Percentiles rank a stretch among this genome's conserved stretches.
Conservation (phyloP, 2,329 filamentous ascomycete genomes). For the Trichoderma endophyticum region DNA sequence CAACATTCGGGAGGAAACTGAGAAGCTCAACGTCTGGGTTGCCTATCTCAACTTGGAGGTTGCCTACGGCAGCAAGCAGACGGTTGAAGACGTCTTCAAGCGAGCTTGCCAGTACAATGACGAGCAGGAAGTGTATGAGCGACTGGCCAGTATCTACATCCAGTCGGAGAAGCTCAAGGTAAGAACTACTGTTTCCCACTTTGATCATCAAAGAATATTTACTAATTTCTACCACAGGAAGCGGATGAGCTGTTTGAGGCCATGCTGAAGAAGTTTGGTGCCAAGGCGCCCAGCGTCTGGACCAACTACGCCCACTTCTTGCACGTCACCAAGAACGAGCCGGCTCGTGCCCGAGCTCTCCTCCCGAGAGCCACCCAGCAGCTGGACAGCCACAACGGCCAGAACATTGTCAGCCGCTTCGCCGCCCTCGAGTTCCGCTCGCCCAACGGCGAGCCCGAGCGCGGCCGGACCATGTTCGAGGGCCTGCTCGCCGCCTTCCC, state of each 20-base stretch:
- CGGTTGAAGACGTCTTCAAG: constrained; percentile 82
- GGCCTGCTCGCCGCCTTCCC: constrained; percentile 79
- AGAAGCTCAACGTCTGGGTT: constrained; percentile 95
- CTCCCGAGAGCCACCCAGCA: constrained; percentile 82
- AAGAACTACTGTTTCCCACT: constrained; percentile 36
- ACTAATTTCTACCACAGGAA: constrained; percentile 52
- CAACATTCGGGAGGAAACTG: constrained; percentile 82
- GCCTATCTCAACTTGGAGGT: constrained; percentile 93
- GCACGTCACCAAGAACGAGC: constrained; percentile 66
- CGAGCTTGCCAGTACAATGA: constrained; percentile 93
- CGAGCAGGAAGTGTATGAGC: constrained; percentile 81
- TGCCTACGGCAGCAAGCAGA: constrained; percentile 79
- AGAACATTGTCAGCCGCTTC: constrained; percentile 78
- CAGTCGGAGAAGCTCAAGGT: constrained; percentile 82
- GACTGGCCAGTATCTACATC: constrained; percentile 91
- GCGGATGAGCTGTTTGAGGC: constrained; percentile 84
- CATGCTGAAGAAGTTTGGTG: constrained; percentile 86
- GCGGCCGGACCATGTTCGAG: constrained; percentile 92
- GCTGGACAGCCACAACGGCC: constrained; percentile 63
- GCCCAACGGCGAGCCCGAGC: constrained; percentile 76
- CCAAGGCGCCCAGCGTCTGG: constrained; percentile 77
- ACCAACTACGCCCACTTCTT: constrained; percentile 94
- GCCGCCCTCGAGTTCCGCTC: constrained; percentile 89
- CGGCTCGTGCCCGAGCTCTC: constrained; percentile 73
- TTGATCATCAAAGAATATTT: constrained; percentile 9